These are phyloP conservation scores for Fusarium vanettenii DNA, from an alignment of 2,329 filamentous ascomycete species.

Conservation along the genomic window DNA sequence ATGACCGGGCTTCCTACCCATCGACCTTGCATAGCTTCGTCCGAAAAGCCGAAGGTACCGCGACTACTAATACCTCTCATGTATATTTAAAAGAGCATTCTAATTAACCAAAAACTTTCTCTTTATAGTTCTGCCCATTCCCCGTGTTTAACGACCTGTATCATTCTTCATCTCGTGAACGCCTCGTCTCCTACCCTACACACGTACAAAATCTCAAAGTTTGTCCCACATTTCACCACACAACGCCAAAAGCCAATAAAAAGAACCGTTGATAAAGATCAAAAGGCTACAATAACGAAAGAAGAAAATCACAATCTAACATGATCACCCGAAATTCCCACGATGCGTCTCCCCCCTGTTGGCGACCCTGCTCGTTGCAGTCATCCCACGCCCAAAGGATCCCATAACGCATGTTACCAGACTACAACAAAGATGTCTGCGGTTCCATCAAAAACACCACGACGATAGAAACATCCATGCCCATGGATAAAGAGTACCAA, in stretches of 20 bases:
- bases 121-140: too few relatives aligned
- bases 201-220: too few relatives aligned
- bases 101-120: too few relatives aligned
- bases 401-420: too few relatives aligned
- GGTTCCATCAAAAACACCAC: background rate
- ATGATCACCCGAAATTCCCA: background rate
- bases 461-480: background rate
- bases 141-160: too few relatives aligned
- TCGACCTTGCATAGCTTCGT: too few relatives aligned
- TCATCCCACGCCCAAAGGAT: background rate
- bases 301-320: background rate
- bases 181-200: too few relatives aligned
- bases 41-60: too few relatives aligned
- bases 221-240: background rate
- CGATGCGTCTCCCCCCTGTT: background rate
- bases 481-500: constrained; percentile 49
- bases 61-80: too few relatives aligned
- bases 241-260: background rate
- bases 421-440: constrained; percentile 13
- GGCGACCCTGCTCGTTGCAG: background rate
- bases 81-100: too few relatives aligned
- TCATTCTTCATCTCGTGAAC: too few relatives aligned
- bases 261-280: background rate
- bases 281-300: background rate
- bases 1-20: too few relatives aligned